Evolutionary conservation across 179 eudicot genomes (phyloP).

Genomic region (Heliamphora pulchella): DNA sequence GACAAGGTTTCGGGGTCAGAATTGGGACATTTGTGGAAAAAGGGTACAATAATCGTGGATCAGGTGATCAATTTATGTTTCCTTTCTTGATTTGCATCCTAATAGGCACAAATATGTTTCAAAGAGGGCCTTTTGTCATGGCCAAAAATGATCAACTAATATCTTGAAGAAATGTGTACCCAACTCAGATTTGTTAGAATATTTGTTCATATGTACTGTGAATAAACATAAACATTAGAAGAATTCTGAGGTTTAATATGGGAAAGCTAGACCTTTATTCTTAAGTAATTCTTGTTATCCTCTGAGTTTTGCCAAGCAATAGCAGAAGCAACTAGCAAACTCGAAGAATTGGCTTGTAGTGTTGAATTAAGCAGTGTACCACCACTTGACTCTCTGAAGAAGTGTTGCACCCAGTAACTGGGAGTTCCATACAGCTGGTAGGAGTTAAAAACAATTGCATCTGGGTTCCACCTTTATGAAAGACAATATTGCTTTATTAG

Average conservation of each 20-base stretch:
- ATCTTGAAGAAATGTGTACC: too few relatives aligned
- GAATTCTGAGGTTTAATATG: neutral
- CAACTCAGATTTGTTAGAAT: neutral
- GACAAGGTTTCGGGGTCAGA: neutral
- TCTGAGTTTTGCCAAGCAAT: conserved; percentile 52
- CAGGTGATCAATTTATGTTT: neutral
- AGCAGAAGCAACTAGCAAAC: conserved; percentile 66
- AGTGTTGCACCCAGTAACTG: conserved; percentile 91
- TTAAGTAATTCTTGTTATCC: conserved; percentile 43
- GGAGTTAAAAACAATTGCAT: conserved; percentile 84
- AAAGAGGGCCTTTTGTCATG: neutral
- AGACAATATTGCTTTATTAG: neutral
- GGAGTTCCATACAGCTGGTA: conserved; percentile 78
- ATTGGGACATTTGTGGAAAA: too few relatives aligned
- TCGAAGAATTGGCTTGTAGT: conserved; percentile 41
- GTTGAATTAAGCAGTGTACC: conserved; percentile 58
- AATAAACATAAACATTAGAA: conserved; percentile 2
- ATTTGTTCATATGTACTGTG: neutral
- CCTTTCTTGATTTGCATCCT: neutral
- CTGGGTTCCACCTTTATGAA: conserved; percentile 67
- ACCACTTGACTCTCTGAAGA: conserved; percentile 72
- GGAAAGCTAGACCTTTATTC: conserved; percentile 53
- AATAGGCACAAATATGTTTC: neutral
- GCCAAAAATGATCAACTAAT: neutral
- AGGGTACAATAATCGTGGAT: neutral